phyloP scores from a whole-genome alignment of 1,284 basidiomycete species.

The Mycena sp. region DNA sequence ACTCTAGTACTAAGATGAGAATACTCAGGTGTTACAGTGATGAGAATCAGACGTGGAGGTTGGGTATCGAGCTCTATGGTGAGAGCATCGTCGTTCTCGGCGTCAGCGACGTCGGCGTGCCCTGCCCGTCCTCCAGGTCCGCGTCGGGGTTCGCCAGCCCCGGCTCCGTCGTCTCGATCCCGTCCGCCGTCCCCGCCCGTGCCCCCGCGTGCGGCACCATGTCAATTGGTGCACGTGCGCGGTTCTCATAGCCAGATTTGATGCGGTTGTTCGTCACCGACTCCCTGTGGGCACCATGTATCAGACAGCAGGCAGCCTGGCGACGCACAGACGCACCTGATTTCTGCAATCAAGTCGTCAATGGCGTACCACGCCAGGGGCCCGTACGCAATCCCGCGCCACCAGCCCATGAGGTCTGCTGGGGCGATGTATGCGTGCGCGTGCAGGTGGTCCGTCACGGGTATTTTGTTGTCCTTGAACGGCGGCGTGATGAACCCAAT shows the following conservation, averaged over 20 bases:
- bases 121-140: slow-evolving; percentile 54
- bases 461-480: slow-evolving; percentile 77
- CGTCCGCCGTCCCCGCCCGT: slow-evolving; percentile 69
- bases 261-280: slow-evolving; percentile 78
- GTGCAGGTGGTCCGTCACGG: slow-evolving; percentile 80
- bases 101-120: slow-evolving; percentile 37
- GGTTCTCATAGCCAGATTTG: slow-evolving; percentile 70
- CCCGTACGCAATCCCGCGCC: slow-evolving; percentile 71
- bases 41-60: slow-evolving; percentile 48
- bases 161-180: slow-evolving; percentile 66
- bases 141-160: slow-evolving; percentile 56
- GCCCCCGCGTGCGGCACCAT: slow-evolving; percentile 73
- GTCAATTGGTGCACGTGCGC: slow-evolving; percentile 68
- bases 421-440: slow-evolving; percentile 75
- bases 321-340: slow-evolving; percentile 57
- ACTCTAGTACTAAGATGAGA: too few relatives aligned
- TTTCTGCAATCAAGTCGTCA: slow-evolving; percentile 82
- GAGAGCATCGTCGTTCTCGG: slow-evolving; percentile 37
- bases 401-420: slow-evolving; percentile 75
- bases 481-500: slow-evolving; percentile 82
- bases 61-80: slow-evolving; percentile 51
- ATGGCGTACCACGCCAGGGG: slow-evolving; percentile 78
- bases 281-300: slow-evolving; percentile 55
- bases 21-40: too few relatives aligned
- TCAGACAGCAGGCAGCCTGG: background rate